Evolutionary conservation across 1,284 basidiomycete species (phyloP), one percentile per base, ranked within the genome.

Genomic region (Inonotus obliquus): DNA sequence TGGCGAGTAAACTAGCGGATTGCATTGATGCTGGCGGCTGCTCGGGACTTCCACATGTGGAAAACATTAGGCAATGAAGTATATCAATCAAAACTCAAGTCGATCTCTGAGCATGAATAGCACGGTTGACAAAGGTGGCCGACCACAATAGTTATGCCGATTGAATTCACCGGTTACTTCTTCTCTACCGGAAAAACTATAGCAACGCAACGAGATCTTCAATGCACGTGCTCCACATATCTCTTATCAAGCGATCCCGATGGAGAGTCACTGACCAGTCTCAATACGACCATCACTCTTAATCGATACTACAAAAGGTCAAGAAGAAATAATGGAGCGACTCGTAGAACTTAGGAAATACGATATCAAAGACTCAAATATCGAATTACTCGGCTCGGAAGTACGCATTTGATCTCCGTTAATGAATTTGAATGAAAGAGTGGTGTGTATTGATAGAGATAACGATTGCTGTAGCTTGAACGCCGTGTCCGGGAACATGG

Each of bases 371-470:
- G 47, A 49, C 47, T 81, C 81, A 1, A 86, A 86, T 67, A 84
- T 85, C 57, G 81, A 81, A 10, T 75, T 87, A 37, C 75, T 86
- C 11, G 84, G 84, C 44, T 83, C 82, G 38, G 82, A 86, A 69
- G 83, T 84, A 70, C 68, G 81, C 67, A 19, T 53, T 38, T 52
- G 47, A 47, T 63, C 53, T 27, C 47, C 49, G 29, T 48, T 25
- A 51, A 17, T 19, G 17, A 47, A 47, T 13, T 23, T n/a, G 45
- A 49, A 25, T 49, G 47, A 27, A 23, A 10, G 3, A 35, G 41
- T 35, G 47, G 11, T 49, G 2, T 7, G 41, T 19, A 44, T 44
- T 32, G 9, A 32, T 32, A 32, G 9, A 32, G 4, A 32, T 32
- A 4, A 32, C 4, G 4, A 32, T 32, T 32, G 32, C 25, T 27